Percentiles rank a stretch among this genome's conserved stretches.
Conservation (phyloP, 2,329 filamentous ascomycete genomes). For the Penicillium griseofulvum region DNA sequence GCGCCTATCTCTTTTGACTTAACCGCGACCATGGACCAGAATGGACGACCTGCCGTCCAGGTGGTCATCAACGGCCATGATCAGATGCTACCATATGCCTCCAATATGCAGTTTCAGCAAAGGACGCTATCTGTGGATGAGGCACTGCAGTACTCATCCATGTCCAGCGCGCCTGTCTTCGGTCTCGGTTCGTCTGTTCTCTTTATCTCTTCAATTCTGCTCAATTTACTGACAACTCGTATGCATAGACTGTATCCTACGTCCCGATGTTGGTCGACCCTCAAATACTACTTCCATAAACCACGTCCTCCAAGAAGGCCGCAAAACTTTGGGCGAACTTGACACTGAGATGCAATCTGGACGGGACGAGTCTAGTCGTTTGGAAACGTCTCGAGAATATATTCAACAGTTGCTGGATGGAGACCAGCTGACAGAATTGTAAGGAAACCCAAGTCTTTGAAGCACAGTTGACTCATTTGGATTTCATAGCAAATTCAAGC, state of each 20-base stretch:
- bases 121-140: slow-evolving; percentile 47
- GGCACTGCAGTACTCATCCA: slow-evolving; percentile 50
- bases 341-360: slow-evolving; percentile 67
- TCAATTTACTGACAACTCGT: slow-evolving; percentile 20
- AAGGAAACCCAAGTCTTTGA: slow-evolving; percentile 13
- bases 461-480: slow-evolving; percentile 2
- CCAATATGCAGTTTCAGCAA: slow-evolving; percentile 28
- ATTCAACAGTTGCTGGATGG: slow-evolving; percentile 71
- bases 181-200: slow-evolving; percentile 39
- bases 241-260: slow-evolving; percentile 41
- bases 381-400: slow-evolving; percentile 71
- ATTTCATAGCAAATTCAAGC: slow-evolving; percentile 43
- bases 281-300: slow-evolving; percentile 42
- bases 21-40: slow-evolving; percentile 40
- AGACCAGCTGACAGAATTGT: slow-evolving; percentile 56
- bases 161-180: slow-evolving; percentile 50
- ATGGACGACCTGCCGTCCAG: slow-evolving; percentile 41
- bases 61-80: slow-evolving; percentile 42
- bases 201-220: slow-evolving; percentile 9
- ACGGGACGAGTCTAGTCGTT: slow-evolving; percentile 56
- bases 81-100: slow-evolving; percentile 25
- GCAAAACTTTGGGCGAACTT: slow-evolving; percentile 61
- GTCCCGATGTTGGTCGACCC: slow-evolving; percentile 42
- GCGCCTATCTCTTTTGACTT: slow-evolving; percentile 23
- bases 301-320: slow-evolving; percentile 51